Base-by-base conservation (phyloP, 1,284 basidiomycete genomes). In the Volvariella surrecta region DNA sequence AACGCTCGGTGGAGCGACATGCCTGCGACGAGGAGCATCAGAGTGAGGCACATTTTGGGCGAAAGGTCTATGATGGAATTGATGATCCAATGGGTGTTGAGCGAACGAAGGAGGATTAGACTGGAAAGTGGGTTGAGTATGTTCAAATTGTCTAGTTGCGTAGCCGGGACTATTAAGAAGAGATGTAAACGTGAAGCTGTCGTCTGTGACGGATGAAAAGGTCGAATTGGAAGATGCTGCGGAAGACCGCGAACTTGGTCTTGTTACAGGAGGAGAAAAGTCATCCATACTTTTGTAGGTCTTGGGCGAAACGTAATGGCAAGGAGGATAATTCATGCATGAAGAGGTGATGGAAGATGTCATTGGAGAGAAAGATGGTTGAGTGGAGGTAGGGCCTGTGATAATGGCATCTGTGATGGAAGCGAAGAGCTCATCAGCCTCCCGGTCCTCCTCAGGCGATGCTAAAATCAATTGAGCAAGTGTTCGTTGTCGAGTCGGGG, bases 401-500 rank as follows among this genome's bases (percentile, higher is more conserved):
- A 73, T 70, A 46, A 78, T 63, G 52, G 79, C 71, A 52, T 79
- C 70, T 37, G 77, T 77, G 55, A 85, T 74, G 66, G 80, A 70
- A 4, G 75, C 69, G 53, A 84, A 83, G 43, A 86, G 65, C 54
- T 79, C 75, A 18, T 82, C 74, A 22, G 58, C 55, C 32, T 60
- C 56, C n/a, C 8, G 18, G 24, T 77, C 77, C 28, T 75, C 69
- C 45, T 76, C 70, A 45, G 64, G 62, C 7, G 34, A 35, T 52
- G 82, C 76, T 42, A 78, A 60, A 32, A 84, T 66, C 60, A 78
- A 72, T 55, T 84, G 80, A 1, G 80, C 78, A 22, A 79, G 64
- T 1, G 78, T 82, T 32, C 54, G 54, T 4, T 51, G 45, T 34
- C 49, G 44, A 32, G 51, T 41, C 18, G 48, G 45, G 42, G 13